Conservation (phyloP, 2,329 filamentous ascomycete genomes). For the Cadophora gregata region DNA sequence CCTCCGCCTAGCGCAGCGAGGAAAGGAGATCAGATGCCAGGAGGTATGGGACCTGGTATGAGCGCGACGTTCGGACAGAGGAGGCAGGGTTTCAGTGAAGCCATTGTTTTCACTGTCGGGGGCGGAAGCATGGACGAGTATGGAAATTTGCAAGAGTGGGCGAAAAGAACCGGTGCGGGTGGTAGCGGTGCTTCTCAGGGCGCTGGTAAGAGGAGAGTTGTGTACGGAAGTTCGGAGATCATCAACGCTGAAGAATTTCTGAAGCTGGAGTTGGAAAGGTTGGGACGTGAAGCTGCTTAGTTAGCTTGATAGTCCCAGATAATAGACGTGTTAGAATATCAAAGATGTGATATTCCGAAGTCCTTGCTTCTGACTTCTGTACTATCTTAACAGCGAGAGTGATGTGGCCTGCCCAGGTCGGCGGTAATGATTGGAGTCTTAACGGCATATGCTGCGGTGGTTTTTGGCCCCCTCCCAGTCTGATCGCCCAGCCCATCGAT, state of each 20-base stretch:
- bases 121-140: constrained; percentile 99
- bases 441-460: background rate
- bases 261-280: constrained; percentile 64
- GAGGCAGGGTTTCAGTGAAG: constrained; percentile 86
- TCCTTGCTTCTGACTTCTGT: background rate
- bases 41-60: constrained; percentile 63
- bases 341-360: background rate
- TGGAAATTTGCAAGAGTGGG: constrained; percentile 96
- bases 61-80: constrained; percentile 89
- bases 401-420: background rate
- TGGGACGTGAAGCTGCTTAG: constrained; percentile 58
- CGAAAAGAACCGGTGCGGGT: constrained; percentile 69
- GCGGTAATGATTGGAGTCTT: background rate
- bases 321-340: background rate
- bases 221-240: constrained; percentile 92
- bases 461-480: too few relatives aligned
- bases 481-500: too few relatives aligned
- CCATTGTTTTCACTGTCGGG: constrained; percentile 92
- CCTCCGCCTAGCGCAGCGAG: constrained; percentile 74
- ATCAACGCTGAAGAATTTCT: constrained; percentile 73
- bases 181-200: constrained; percentile 52
- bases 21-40: constrained; percentile 51
- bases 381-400: background rate
- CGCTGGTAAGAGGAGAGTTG: constrained; percentile 77
- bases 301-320: background rate